A percentile compares a stretch with the other conserved stretches of the same genome.
Evolutionary conservation across 1,284 basidiomycete genomes (phyloP).

Genomic region (Boletus mariae): DNA sequence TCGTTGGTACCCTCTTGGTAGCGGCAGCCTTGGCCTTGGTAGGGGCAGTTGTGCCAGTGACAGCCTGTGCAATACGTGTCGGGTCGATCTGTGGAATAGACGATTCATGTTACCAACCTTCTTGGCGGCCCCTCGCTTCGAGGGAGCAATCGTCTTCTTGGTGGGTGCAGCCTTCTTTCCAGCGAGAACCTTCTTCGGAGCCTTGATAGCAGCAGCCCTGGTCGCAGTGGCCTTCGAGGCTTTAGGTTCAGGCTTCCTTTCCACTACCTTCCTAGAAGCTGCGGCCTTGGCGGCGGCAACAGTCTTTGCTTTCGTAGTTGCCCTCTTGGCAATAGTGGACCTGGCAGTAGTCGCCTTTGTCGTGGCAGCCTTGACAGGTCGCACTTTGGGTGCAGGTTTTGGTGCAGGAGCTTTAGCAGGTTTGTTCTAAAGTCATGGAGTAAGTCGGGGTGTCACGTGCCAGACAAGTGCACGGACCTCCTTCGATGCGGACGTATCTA

Average conservation of each 20-base stretch:
- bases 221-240: constrained; percentile 20
- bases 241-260: constrained; percentile 26
- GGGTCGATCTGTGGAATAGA: neutral
- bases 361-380: constrained; percentile 31
- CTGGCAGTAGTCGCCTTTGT: constrained; percentile 19
- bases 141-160: constrained; percentile 47
- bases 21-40: constrained; percentile 37
- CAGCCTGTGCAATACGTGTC: constrained; percentile 34
- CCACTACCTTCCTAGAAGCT: constrained; percentile 23
- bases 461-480: constrained; percentile 48
- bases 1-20: constrained; percentile 29
- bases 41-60: constrained; percentile 43
- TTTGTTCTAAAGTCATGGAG: constrained; percentile 48
- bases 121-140: constrained; percentile 51
- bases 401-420: constrained; percentile 40
- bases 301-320: constrained; percentile 21
- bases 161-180: constrained; percentile 42
- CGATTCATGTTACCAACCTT: constrained; percentile 38
- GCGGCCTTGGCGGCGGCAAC: constrained; percentile 20
- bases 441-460: constrained; percentile 25
- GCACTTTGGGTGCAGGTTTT: constrained; percentile 32
- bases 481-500: constrained; percentile 56
- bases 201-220: constrained; percentile 21
- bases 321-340: constrained; percentile 17
- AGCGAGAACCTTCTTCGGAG: constrained; percentile 32